Percentiles rank a stretch among this genome's conserved stretches.
phyloP scores from a whole-genome alignment of 179 eudicot genomes.

The Drosera spatulata region DNA sequence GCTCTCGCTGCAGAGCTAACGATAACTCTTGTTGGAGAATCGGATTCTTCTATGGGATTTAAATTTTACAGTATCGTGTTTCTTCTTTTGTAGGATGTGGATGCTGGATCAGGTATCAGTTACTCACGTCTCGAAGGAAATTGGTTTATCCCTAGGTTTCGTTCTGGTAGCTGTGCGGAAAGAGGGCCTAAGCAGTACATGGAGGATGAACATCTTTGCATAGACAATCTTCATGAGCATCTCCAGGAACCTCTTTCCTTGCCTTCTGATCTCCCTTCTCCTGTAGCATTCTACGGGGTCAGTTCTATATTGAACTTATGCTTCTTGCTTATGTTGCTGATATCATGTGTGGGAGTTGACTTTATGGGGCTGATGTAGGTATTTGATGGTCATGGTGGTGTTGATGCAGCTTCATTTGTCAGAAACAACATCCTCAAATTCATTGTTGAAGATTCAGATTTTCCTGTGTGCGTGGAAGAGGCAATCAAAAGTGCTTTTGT shows the following conservation, averaged over 20 bases:
- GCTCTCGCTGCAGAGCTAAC: too few species aligned
- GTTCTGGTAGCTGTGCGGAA: conserved; percentile 92
- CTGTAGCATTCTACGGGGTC: conserved; percentile 91
- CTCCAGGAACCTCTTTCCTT: conserved; percentile 12
- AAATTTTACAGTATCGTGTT: background rate
- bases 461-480: too few species aligned
- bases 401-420: conserved; percentile 21
- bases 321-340: too few species aligned
- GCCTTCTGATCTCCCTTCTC: conserved; percentile 37
- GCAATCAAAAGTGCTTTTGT: too few species aligned
- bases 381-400: conserved; percentile 94
- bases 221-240: conserved; percentile 54
- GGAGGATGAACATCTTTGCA: conserved; percentile 87
- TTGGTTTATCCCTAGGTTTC: conserved; percentile 44
- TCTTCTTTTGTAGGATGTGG: conserved; percentile 32
- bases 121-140: conserved; percentile 34
- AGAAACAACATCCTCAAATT: too few species aligned
- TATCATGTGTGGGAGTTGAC: too few species aligned
- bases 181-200: conserved; percentile 77
- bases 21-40: background rate
- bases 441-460: too few species aligned
- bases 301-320: conserved; percentile 5
- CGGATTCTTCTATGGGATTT: background rate
- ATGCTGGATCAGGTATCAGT: conserved; percentile 23
- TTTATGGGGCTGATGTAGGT: too few species aligned